Evolutionary conservation across 139 green algal genomes (phyloP).

Genomic region (Diplosphaera chodatii): DNA sequence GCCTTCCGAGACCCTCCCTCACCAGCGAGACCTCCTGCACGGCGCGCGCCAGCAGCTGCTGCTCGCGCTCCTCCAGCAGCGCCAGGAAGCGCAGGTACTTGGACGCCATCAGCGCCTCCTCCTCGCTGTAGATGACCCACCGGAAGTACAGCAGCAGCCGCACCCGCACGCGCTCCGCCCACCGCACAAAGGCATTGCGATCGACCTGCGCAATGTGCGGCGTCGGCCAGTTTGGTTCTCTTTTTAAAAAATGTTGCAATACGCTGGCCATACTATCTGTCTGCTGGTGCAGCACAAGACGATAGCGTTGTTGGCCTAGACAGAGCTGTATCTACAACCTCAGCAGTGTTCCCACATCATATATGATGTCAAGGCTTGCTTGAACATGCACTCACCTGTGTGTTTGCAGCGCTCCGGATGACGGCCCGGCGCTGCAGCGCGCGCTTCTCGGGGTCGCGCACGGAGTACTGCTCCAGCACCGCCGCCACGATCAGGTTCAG

Average conservation of each 20-base stretch:
- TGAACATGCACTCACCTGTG: neutral
- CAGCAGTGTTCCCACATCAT: no score
- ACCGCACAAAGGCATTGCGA: neutral
- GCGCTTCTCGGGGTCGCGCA: neutral
- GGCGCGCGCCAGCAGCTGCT: neutral
- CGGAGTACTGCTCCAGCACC: neutral
- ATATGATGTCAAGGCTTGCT: no score
- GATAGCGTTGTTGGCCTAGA: no score
- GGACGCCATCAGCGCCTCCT: neutral
- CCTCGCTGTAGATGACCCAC: neutral
- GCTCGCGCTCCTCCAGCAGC: neutral
- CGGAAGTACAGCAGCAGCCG: constrained; percentile 1
- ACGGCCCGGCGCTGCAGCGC: neutral
- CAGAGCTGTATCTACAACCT: no score
- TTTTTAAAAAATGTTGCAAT: no score
- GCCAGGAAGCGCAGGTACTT: neutral
- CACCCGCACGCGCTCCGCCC: neutral
- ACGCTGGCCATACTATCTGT: no score
- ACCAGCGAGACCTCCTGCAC: neutral
- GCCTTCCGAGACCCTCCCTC: no score
- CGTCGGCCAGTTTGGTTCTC: no score
- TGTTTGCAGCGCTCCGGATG: neutral
- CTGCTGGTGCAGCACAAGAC: no score
- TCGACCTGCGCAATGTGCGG: no score
- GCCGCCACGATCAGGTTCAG: neutral